Evolutionary conservation across 805 yeast species (phyloP).

Genomic region (Isabelozyma gotoi): DNA sequence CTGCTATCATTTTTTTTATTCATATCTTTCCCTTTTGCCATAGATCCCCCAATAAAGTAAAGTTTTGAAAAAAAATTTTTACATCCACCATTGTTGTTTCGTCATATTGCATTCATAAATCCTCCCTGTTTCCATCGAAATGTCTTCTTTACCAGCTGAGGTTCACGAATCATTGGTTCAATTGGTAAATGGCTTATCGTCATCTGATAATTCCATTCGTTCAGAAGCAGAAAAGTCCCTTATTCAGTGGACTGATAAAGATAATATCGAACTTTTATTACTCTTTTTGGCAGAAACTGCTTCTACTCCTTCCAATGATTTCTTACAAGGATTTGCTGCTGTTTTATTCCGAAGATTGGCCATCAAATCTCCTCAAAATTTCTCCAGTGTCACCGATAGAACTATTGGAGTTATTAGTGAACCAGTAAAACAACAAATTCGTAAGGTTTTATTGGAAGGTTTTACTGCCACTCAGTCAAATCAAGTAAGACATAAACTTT

Average conservation of each 20-base stretch:
- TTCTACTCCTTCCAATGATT: slow-evolving; percentile 56
- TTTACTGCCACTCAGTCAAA: slow-evolving; percentile 67
- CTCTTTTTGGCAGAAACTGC: slow-evolving; percentile 83
- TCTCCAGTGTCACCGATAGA: slow-evolving; percentile 67
- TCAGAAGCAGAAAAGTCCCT: slow-evolving; percentile 74
- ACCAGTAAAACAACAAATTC: slow-evolving; percentile 59
- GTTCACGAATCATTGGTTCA: slow-evolving; percentile 52
- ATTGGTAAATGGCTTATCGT: slow-evolving; percentile 65
- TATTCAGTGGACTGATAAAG: slow-evolving; percentile 70
- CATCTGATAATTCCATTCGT: slow-evolving; percentile 75
- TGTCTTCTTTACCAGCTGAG: slow-evolving; percentile 60
- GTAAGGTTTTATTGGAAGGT: slow-evolving; percentile 68
- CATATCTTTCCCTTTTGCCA: neutral
- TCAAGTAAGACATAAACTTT: slow-evolving; percentile 82
- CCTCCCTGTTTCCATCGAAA: slow-evolving; percentile 10
- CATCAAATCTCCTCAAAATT: slow-evolving; percentile 69
- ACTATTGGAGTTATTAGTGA: slow-evolving; percentile 70
- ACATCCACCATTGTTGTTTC: no score
- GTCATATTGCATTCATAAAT: no score
- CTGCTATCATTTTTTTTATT: no score
- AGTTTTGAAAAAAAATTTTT: no score
- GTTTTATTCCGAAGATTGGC: slow-evolving; percentile 89
- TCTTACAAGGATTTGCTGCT: slow-evolving; percentile 72
- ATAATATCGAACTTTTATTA: slow-evolving; percentile 67
- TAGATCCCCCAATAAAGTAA: neutral